phyloP scores from a whole-genome alignment of 2,329 filamentous ascomycete genomes.

The Paramyrothecium sp. region DNA sequence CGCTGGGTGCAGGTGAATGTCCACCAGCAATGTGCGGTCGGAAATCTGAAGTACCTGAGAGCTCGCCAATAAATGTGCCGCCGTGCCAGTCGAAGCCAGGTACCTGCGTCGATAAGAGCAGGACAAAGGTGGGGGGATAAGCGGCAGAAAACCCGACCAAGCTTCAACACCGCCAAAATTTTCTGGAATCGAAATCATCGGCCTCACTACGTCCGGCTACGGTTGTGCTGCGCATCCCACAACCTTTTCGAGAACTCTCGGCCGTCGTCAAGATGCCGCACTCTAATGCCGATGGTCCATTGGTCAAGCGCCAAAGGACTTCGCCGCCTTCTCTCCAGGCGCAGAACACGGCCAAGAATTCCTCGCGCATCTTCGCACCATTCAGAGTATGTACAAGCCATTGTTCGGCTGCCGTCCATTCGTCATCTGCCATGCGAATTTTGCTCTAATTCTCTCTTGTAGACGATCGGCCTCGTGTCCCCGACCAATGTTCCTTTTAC shows the following conservation, averaged over 20 bases:
- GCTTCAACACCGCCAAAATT: conserved; percentile 27
- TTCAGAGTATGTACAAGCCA: conserved; percentile 67
- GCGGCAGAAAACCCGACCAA: conserved; percentile 18
- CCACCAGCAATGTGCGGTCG: too few species aligned
- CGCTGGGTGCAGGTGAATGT: too few species aligned
- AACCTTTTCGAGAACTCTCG: not conserved
- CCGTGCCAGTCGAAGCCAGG: too few species aligned
- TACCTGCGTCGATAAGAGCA: not conserved
- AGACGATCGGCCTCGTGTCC: conserved; percentile 93
- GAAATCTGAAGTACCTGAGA: too few species aligned
- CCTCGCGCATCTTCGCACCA: conserved; percentile 86
- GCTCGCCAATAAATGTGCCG: too few species aligned
- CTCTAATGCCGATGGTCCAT: conserved; percentile 57
- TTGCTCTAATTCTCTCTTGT: conserved; percentile 8
- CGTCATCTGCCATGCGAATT: conserved; percentile 2
- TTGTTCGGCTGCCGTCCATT: not conserved
- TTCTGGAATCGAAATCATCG: conserved; percentile 13
- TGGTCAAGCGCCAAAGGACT: conserved; percentile 74
- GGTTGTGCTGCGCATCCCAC: not conserved
- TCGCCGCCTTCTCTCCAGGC: conserved; percentile 36
- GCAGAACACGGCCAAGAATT: conserved; percentile 38
- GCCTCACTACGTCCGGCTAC: conserved; percentile 11
- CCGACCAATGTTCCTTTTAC: conserved; percentile 90
- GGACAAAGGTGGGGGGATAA: conserved; percentile 7
- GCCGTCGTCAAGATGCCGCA: conserved; percentile 48